These are phyloP conservation scores for Mucor piriformis DNA, from an alignment of 371 early-diverging fungal genomes.

Conservation along the genomic window DNA sequence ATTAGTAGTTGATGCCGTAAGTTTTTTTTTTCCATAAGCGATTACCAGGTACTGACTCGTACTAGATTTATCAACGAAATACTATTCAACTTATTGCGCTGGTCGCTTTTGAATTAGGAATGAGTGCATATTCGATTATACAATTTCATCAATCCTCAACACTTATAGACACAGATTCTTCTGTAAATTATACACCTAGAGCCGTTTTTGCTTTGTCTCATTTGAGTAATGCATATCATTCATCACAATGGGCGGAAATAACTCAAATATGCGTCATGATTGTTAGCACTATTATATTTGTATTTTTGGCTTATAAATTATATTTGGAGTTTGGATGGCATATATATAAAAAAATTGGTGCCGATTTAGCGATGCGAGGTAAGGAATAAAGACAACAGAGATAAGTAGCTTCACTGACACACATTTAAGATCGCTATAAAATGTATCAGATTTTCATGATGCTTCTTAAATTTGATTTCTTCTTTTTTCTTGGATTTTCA, in stretches of 20 bases:
- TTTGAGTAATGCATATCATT: constrained; percentile 33
- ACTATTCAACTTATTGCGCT: constrained; percentile 55
- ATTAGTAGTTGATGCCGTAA: constrained; percentile 53
- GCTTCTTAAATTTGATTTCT: constrained; percentile 86
- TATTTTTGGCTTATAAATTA: constrained; percentile 48
- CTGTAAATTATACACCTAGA: not conserved
- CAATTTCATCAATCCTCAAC: constrained; percentile 54
- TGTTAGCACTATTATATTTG: constrained; percentile 33
- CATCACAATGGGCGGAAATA: constrained; percentile 53
- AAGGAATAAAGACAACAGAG: constrained; percentile 8
- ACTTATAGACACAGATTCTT: constrained; percentile 22
- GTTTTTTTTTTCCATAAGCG: not conserved
- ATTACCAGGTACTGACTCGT: not conserved
- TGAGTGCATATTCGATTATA: constrained; percentile 51
- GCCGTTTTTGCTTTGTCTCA: constrained; percentile 12
- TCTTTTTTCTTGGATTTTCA: constrained; percentile 86
- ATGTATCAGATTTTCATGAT: constrained; percentile 87
- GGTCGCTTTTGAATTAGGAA: constrained; percentile 51
- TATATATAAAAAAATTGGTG: constrained; percentile 91
- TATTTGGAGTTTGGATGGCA: constrained; percentile 73
- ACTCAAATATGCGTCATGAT: constrained; percentile 51
- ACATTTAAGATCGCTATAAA: constrained; percentile 68
- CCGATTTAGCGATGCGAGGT: constrained; percentile 83
- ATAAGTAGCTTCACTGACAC: not conserved
- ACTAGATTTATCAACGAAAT: constrained; percentile 51